phyloP scores from a whole-genome alignment of 805 yeast species.

The Priceomyces medius region DNA sequence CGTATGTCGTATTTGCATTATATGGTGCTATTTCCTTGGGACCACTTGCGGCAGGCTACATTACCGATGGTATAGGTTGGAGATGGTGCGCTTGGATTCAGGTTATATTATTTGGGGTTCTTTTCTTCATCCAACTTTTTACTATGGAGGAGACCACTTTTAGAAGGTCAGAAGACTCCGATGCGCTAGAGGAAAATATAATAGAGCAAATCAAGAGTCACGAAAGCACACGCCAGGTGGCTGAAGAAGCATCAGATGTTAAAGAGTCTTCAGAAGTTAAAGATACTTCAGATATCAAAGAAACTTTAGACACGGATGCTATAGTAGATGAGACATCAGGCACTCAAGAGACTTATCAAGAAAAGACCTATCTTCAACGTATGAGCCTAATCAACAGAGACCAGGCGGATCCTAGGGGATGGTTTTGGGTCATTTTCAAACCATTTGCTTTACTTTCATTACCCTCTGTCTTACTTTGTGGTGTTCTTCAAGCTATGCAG shows the following conservation, averaged over 20 bases:
- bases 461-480: slow-evolving; percentile 48
- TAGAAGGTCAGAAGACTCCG: slow-evolving; percentile 11
- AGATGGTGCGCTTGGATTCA: slow-evolving; percentile 31
- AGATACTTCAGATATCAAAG: no score
- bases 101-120: slow-evolving; percentile 25
- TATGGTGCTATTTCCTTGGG: slow-evolving; percentile 30
- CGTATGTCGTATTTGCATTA: slow-evolving; percentile 27
- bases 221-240: slow-evolving; percentile 8
- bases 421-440: slow-evolving; percentile 34
- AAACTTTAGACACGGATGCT: no score
- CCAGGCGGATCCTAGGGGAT: slow-evolving; percentile 40
- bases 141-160: slow-evolving; percentile 35
- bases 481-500: slow-evolving; percentile 47
- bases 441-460: slow-evolving; percentile 35
- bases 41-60: slow-evolving; percentile 31
- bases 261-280: no score
- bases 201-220: slow-evolving; percentile 17
- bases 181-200: slow-evolving; percentile 16
- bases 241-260: not conserved
- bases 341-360: not conserved
- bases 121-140: slow-evolving; percentile 24
- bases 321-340: not conserved
- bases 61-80: slow-evolving; percentile 24
- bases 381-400: slow-evolving; percentile 33
- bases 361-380: slow-evolving; percentile 33